A percentile compares a stretch with the other conserved stretches of the same genome.
Evolutionary conservation across 108 stramenopile genomes (phyloP).

Genomic region (Craspedostauros australis): DNA sequence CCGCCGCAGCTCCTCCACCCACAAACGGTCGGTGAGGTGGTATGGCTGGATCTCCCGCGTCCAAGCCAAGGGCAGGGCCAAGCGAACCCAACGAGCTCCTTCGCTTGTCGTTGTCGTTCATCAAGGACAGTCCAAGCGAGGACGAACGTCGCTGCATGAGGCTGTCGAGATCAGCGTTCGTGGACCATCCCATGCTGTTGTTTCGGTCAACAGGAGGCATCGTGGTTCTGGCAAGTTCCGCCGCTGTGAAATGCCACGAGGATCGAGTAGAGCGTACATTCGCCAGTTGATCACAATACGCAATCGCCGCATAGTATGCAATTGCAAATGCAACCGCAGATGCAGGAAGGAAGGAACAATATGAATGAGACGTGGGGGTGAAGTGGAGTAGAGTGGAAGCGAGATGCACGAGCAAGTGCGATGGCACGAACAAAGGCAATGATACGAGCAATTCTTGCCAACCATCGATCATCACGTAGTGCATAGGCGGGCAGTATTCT

Average conservation of each 20-base stretch:
- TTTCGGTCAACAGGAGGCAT: slow-evolving; percentile 23
- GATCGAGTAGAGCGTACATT: too few species aligned
- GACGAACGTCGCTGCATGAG: slow-evolving; percentile 41
- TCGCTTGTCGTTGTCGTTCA: slow-evolving; percentile 39
- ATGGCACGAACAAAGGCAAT: background rate
- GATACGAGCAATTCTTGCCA: background rate
- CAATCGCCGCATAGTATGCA: too few species aligned
- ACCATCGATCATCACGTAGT: too few species aligned
- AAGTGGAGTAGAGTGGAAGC: too few species aligned
- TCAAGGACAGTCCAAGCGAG: slow-evolving; percentile 47
- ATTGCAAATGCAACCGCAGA: background rate
- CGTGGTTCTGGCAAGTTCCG: too few species aligned
- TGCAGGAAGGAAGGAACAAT: background rate
- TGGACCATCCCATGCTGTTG: slow-evolving; percentile 40
- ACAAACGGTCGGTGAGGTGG: slow-evolving; percentile 69
- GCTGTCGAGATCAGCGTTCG: slow-evolving; percentile 30
- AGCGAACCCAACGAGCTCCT: slow-evolving; percentile 40
- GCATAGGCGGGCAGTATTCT: too few species aligned
- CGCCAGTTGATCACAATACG: too few species aligned
- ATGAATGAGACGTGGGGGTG: too few species aligned
- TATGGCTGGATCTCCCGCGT: slow-evolving; percentile 26
- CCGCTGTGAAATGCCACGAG: too few species aligned
- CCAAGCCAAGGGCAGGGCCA: slow-evolving; percentile 27
- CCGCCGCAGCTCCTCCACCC: slow-evolving; percentile 75
- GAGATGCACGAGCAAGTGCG: too few species aligned